Evolutionary conservation across 2,329 filamentous ascomycete species (phyloP).

Genomic region (Aspergillus tubingensis): DNA sequence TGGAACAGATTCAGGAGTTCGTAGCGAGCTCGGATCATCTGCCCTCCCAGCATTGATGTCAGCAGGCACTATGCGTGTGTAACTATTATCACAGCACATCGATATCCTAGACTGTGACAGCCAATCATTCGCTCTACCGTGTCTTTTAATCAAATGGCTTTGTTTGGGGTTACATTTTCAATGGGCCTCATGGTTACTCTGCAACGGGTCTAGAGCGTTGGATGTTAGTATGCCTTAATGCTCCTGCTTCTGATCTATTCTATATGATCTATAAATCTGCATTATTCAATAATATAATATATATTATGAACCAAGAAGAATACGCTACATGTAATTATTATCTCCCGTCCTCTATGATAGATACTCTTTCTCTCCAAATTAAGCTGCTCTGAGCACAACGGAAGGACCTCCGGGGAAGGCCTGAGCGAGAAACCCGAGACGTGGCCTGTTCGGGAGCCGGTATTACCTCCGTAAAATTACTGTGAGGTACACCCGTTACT

Average conservation of each 20-base stretch:
- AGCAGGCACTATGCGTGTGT: background rate
- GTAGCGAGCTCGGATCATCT: background rate
- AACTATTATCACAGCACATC: background rate
- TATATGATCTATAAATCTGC: background rate
- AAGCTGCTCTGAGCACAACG: background rate
- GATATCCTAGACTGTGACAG: background rate
- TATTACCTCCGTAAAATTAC: constrained; percentile 1
- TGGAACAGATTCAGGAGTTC: background rate
- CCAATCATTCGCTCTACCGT: background rate
- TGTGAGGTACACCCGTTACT: background rate
- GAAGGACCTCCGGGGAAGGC: constrained; percentile 1
- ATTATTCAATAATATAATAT: no score
- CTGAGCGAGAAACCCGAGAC: constrained; percentile 7
- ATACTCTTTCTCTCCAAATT: no score
- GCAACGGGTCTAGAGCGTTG: background rate
- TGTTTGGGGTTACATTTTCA: constrained; percentile 1
- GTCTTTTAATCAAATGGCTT: background rate
- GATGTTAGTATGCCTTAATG: background rate
- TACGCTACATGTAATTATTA: no score
- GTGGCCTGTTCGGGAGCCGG: constrained; percentile 13
- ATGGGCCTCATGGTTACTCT: background rate
- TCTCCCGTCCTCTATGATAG: no score
- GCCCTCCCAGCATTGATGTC: background rate
- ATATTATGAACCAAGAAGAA: no score
- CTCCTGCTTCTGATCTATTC: background rate